These are phyloP conservation scores for Neopestalotiopsis clavispora DNA, from an alignment of 2,329 filamentous ascomycete species.

Conservation along the genomic window DNA sequence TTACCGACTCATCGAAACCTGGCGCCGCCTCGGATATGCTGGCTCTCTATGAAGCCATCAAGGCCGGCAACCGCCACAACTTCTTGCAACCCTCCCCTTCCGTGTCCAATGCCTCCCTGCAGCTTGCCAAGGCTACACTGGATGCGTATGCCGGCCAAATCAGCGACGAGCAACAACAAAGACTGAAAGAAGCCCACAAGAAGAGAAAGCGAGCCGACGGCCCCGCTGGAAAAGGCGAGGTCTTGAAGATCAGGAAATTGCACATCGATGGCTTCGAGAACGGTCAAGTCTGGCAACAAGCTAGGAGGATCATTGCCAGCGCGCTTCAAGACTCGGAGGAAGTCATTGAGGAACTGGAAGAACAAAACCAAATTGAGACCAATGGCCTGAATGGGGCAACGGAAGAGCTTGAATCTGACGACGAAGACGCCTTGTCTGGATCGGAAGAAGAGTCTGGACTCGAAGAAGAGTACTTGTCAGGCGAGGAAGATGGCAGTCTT, in stretches of 20 bases:
- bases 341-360: slow-evolving; percentile 54
- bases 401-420: slow-evolving; percentile 34
- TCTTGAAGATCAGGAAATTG: slow-evolving; percentile 80
- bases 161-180: slow-evolving; percentile 72
- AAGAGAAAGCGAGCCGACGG: slow-evolving; percentile 73
- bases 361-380: slow-evolving; percentile 59
- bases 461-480: background rate
- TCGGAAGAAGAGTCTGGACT: slow-evolving; percentile 23
- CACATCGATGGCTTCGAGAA: slow-evolving; percentile 87
- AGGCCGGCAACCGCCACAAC: slow-evolving; percentile 65
- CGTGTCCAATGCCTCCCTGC: slow-evolving; percentile 72
- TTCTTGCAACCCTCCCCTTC: slow-evolving; percentile 77
- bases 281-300: slow-evolving; percentile 93
- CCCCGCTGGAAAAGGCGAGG: slow-evolving; percentile 48
- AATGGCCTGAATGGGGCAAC: slow-evolving; percentile 43
- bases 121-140: slow-evolving; percentile 79
- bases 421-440: slow-evolving; percentile 28
- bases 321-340: slow-evolving; percentile 54
- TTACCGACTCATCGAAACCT: slow-evolving; percentile 35
- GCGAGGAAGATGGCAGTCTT: background rate
- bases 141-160: slow-evolving; percentile 79
- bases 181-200: slow-evolving; percentile 69
- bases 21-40: slow-evolving; percentile 44
- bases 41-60: slow-evolving; percentile 62
- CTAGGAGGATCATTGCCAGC: slow-evolving; percentile 75